phyloP scores from a whole-genome alignment of 169 alveolate genomes.

The Cryptosporidium xiaoi region DNA sequence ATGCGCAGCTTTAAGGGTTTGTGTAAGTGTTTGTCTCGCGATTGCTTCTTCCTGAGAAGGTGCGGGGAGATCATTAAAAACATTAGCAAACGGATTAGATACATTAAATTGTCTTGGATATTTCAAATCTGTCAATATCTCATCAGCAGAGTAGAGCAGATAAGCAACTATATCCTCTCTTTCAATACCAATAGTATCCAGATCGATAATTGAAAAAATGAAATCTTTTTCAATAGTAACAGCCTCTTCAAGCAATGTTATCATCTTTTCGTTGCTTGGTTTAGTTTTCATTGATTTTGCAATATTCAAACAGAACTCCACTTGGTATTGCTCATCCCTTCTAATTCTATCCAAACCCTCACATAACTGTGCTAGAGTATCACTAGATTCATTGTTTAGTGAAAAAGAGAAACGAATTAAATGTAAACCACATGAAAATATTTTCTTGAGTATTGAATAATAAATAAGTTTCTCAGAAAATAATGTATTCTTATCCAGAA shows the following conservation, averaged over 20 bases:
- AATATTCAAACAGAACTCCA: constrained; percentile 80
- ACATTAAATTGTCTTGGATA: constrained; percentile 78
- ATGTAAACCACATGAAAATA: constrained; percentile 43
- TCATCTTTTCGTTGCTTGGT: constrained; percentile 77
- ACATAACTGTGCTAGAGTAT: constrained; percentile 70
- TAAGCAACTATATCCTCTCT: constrained; percentile 78
- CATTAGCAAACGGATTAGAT: constrained; percentile 75
- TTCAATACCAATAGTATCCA: constrained; percentile 72
- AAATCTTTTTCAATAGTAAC: constrained; percentile 79
- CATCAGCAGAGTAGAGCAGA: constrained; percentile 77
- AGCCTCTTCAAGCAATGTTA: constrained; percentile 76
- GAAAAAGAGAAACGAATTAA: constrained; percentile 19
- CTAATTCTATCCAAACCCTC: constrained; percentile 78
- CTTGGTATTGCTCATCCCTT: constrained; percentile 80
- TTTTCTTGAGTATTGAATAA: constrained; percentile 49
- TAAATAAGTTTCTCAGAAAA: constrained; percentile 49
- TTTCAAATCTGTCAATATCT: constrained; percentile 76
- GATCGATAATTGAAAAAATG: constrained; percentile 75
- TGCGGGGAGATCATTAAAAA: constrained; percentile 51
- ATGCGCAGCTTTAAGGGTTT: constrained; percentile 66
- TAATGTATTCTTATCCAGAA: constrained; percentile 21
- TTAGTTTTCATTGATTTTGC: constrained; percentile 78
- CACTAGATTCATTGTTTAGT: background rate
- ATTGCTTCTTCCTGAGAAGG: constrained; percentile 74
- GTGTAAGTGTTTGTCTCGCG: constrained; percentile 71